Base-by-base conservation (phyloP, 805 yeast genomes). In the Metschnikowia cubensis region DNA sequence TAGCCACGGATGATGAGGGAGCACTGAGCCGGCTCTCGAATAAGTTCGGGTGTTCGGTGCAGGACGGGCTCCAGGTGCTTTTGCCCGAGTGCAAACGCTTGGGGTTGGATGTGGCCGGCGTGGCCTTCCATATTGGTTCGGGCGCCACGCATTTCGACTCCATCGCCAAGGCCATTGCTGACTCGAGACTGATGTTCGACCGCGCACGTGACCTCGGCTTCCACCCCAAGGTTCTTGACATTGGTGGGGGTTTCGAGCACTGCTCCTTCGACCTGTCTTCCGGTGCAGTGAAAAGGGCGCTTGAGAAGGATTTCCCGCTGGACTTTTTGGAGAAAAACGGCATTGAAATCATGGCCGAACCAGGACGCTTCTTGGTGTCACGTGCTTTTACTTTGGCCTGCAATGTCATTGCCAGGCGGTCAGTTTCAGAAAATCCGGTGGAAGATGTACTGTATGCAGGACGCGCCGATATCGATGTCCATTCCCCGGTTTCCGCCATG, bases 81-180 rank as follows among this genome's bases (percentile, higher is more conserved):
- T 74, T 92, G 53, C 73, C 77, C 6, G 67, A 77, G 51, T 92
- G 96, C 42, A 71, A 76, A 50, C 74, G 76, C 47, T 70, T 89
- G 47, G 81, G 74, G 1, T 75, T 92, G 58, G 72, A 80, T 52
- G 79, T 92, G 35, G 81, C 71, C 14, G 99, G 99, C 47, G 91
- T 91, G 34, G 90, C 96, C 3, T 92, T 92, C 79, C 99, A 92
- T 66, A 88, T 91, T 52, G 99, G 99, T 1, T 88, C 96, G 1
- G 98, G 97, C 33, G 92, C 96, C 13, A 25, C 17, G 21, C 34
- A 25, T 11, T 39, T 39, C 11, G 66, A 71, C 39, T 78, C 92
- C 3, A 78, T 88, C 56, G 74, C 74, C 50, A 79, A 80, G 53
- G 96, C 97, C 0, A 80, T 89, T 35, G 65, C 70, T 47, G 96